Evolutionary conservation across 1,284 basidiomycete genomes (phyloP).

Genomic region (Acaromyces ingoldii): DNA sequence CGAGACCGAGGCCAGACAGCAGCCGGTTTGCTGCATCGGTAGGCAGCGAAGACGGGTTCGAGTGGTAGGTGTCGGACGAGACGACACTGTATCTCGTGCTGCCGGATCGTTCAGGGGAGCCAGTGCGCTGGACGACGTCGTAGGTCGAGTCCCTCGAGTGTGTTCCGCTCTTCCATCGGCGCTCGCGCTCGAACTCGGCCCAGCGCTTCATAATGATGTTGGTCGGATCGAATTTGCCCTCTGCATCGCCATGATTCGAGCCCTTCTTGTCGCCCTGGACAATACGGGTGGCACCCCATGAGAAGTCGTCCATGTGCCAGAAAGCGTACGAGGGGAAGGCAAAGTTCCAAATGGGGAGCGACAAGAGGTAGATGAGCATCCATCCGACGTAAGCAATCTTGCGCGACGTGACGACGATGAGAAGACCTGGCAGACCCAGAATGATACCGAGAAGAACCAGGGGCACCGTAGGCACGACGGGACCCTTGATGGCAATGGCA

Average conservation of each 20-base stretch:
- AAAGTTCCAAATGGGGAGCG: conserved; percentile 55
- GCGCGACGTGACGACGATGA: conserved; percentile 54
- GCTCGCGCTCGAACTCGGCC: conserved; percentile 95
- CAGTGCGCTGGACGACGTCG: conserved; percentile 53
- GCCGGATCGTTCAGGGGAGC: conserved; percentile 39
- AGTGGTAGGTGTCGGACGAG: conserved; percentile 37
- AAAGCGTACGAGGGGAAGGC: conserved; percentile 51
- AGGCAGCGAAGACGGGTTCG: conserved; percentile 27
- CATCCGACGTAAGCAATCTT: conserved; percentile 54
- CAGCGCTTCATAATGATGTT: conserved; percentile 99
- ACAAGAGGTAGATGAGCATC: conserved; percentile 55
- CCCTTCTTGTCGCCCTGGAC: conserved; percentile 49
- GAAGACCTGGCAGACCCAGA: conserved; percentile 54
- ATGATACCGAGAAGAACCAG: conserved; percentile 52
- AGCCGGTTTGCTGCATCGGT: conserved; percentile 15
- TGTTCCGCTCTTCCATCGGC: conserved; percentile 82
- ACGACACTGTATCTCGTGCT: conserved; percentile 39
- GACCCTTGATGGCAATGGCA: conserved; percentile 35
- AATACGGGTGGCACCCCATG: conserved; percentile 54
- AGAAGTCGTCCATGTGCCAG: conserved; percentile 54
- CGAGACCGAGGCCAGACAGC: not conserved
- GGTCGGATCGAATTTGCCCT: conserved; percentile 89
- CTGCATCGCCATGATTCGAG: conserved; percentile 41
- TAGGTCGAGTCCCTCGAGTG: conserved; percentile 73
- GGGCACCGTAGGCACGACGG: conserved; percentile 31